Base-by-base conservation (phyloP, 768 basidiomycete species). In the Lactarius quietus region DNA sequence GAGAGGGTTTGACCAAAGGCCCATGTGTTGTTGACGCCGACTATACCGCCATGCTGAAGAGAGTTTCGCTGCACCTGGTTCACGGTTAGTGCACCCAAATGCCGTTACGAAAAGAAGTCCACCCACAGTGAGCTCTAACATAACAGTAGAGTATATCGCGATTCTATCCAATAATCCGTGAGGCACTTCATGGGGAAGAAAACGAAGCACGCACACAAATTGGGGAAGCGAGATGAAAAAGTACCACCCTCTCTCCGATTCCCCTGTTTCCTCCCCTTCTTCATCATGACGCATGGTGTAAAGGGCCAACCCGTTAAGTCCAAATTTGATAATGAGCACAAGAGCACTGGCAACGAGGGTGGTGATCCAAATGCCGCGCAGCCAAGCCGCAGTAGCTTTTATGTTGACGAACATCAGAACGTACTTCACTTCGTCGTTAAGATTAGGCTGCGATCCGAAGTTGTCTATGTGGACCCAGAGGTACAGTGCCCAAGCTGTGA, bases 61-160 rank as follows among this genome's bases (percentile, higher is more conserved):
- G 39, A 18, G 26, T 68, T 68, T 29, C 64, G 65, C 0, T 6
- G 29, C 17, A 68, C 65, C 67, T 68, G 14, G 14, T 12, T 23
- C 8, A 9, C 7, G 59, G 10, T 68, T 26, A 61, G 51, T 43
- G 53, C 26, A 18, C 33, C 20, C 31, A 20, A 4, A 39, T 20
- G 28, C n/a, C 4, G 17, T n/a, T 28, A 35, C 8, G 53, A 14
- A 38, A 20, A 14, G 35, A 12, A 51, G 28, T 54, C 26, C 10
- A n/a, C 65, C n/a, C 35, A 66, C 67, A 4, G 28, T 61, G 38
- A 68, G 60, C 56, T 68, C 67, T 31, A 68, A 38, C 59, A 53
- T 68, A 35, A 58, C 7, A 7, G 35, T 58, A 8, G 64, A 9
- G 51, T 68, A 68, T n/a, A 68, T 58, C 20, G 67, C 59, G 5